phyloP scores from a whole-genome alignment of 1,139 yeast species.

The Blastobotrys ciferrii region DNA sequence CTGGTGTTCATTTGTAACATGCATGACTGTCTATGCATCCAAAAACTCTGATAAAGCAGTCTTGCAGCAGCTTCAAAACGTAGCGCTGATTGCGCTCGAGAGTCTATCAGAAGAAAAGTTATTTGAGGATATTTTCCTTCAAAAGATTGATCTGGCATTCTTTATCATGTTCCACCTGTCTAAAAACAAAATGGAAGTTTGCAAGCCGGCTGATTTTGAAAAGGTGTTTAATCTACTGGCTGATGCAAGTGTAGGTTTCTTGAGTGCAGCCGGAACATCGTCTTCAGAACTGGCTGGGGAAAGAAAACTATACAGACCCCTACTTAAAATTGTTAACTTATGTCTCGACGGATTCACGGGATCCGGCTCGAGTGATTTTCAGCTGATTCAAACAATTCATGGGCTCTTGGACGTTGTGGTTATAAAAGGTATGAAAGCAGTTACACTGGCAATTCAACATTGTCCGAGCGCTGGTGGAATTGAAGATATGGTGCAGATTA shows the following conservation, averaged over 20 bases:
- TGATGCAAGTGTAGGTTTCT: conserved; percentile 26
- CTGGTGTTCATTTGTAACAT: conserved; percentile 73
- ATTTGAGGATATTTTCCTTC: conserved; percentile 54
- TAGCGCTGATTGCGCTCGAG: conserved; percentile 51
- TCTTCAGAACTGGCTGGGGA: conserved; percentile 3
- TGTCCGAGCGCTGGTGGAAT: conserved; percentile 42
- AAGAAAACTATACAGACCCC: conserved; percentile 23
- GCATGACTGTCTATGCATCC: conserved; percentile 50
- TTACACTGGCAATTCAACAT: conserved; percentile 24
- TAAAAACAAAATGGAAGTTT: conserved; percentile 14
- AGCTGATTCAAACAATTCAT: conserved; percentile 26
- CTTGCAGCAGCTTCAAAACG: conserved; percentile 34
- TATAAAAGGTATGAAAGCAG: conserved; percentile 32
- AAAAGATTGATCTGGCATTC: conserved; percentile 69
- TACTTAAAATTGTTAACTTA: conserved; percentile 29
- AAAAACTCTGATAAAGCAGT: conserved; percentile 33
- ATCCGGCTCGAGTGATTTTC: conserved; percentile 14
- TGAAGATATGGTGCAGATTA: conserved; percentile 64
- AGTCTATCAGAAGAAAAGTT: conserved; percentile 52
- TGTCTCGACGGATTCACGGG: conserved; percentile 27
- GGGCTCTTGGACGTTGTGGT: conserved; percentile 33
- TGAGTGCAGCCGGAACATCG: conserved; percentile 12
- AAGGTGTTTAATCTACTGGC: conserved; percentile 27
- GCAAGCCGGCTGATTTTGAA: conserved; percentile 18
- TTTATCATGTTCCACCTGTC: conserved; percentile 55